Conservation (phyloP, 148 eudicot genomes). For the Beta vulgaris region DNA sequence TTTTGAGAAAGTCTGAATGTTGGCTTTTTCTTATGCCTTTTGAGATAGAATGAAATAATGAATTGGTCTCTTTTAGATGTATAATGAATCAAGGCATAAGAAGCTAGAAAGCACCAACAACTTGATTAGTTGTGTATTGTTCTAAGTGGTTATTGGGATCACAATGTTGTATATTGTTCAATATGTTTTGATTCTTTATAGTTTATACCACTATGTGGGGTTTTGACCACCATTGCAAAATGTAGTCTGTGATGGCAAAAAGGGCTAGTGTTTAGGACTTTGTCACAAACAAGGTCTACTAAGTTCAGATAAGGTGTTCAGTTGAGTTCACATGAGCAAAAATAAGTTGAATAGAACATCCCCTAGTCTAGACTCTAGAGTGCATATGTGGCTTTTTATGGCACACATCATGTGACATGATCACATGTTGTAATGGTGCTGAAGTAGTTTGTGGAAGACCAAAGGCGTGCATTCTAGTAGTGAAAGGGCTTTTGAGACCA, state of each 20-base stretch:
- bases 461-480: neutral
- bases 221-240: neutral
- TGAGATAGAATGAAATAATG: neutral
- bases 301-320: too few relatives aligned
- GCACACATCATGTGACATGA: too few relatives aligned
- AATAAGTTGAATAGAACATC: too few relatives aligned
- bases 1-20: neutral
- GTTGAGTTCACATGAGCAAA: too few relatives aligned
- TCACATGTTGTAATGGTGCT: too few relatives aligned
- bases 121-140: too few relatives aligned
- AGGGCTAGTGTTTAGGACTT: too few relatives aligned
- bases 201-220: neutral
- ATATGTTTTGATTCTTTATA: neutral
- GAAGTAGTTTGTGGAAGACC: neutral
- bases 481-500: too few relatives aligned
- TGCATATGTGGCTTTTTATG: too few relatives aligned
- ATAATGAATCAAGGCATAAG: neutral
- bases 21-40: neutral
- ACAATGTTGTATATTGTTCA: neutral
- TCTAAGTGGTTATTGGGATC: neutral
- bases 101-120: neutral
- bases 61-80: neutral
- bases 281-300: too few relatives aligned
- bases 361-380: too few relatives aligned
- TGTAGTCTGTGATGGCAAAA: too few relatives aligned